A percentile compares a stretch with the other conserved stretches of the same genome.
These are phyloP conservation scores for Aspergillus quadricinctus DNA, from an alignment of 2,329 filamentous ascomycete genomes.

Conservation along the genomic window DNA sequence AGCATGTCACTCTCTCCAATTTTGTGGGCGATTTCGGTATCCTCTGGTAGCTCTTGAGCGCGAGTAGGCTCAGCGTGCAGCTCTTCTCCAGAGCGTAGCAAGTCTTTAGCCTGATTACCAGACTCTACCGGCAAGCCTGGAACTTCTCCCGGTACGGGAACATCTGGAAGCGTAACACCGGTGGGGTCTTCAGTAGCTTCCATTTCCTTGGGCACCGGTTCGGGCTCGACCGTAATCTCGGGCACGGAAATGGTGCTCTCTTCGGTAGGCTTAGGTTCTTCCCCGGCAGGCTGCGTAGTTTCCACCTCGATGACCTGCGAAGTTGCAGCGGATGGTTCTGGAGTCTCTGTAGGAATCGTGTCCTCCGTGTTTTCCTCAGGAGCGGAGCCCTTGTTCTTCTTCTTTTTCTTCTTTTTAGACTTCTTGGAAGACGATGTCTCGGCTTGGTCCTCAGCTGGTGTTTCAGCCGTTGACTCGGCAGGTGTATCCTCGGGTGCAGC, in stretches of 20 bases:
- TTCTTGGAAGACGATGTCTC: conserved; percentile 14
- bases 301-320: neutral
- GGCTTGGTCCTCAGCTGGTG: neutral
- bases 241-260: neutral
- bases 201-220: neutral
- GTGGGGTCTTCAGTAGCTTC: neutral
- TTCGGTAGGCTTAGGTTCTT: neutral
- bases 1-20: neutral
- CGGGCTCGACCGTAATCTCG: neutral
- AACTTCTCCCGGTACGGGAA: neutral
- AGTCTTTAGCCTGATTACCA: neutral
- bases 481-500: neutral
- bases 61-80: neutral
- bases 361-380: conserved; percentile 7
- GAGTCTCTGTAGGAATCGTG: neutral
- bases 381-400: conserved; percentile 9
- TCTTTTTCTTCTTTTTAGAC: conserved; percentile 26
- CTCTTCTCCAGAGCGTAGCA: neutral
- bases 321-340: neutral
- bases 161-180: neutral
- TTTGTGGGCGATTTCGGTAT: too few relatives aligned
- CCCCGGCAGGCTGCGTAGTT: neutral
- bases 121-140: neutral
- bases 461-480: conserved; percentile 9
- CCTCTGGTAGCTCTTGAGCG: neutral